Evolutionary conservation across 2,329 filamentous ascomycete species (phyloP).

Genomic region (Epichloe sylvatica): DNA sequence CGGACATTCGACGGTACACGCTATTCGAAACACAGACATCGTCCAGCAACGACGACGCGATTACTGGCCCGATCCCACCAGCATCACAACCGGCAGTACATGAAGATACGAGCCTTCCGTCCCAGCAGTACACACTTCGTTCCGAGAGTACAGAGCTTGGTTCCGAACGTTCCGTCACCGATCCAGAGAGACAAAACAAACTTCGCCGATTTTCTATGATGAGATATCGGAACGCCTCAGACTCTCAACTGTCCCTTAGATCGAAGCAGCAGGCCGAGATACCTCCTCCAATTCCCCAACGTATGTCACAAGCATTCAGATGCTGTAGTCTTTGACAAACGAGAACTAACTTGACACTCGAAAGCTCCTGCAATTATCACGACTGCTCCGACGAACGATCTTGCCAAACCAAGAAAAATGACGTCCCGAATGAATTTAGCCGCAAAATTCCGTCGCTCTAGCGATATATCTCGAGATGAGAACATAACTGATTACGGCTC

Average conservation of each 20-base stretch:
- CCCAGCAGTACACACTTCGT: constrained; percentile 13
- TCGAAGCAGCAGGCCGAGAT: constrained; percentile 54
- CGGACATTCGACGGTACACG: constrained; percentile 42
- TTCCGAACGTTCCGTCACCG: constrained; percentile 8
- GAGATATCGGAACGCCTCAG: constrained; percentile 82
- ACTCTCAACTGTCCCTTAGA: constrained; percentile 69
- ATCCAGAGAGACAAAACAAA: constrained; percentile 28
- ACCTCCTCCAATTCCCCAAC: constrained; percentile 43
- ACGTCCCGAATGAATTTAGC: constrained; percentile 40
- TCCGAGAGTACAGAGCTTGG: constrained; percentile 32
- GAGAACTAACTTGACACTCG: neutral
- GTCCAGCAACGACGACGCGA: constrained; percentile 11
- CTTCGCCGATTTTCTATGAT: constrained; percentile 56
- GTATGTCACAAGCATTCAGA: constrained; percentile 25
- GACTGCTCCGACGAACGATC: constrained; percentile 67
- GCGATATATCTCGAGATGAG: constrained; percentile 28
- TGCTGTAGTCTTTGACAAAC: neutral
- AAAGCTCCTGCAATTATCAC: constrained; percentile 68
- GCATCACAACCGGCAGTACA: constrained; percentile 5
- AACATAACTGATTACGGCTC: neutral
- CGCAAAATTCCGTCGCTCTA: constrained; percentile 37
- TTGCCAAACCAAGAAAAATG: constrained; percentile 39
- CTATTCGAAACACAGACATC: constrained; percentile 19
- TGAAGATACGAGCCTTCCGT: constrained; percentile 7
- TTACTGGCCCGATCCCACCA: constrained; percentile 6